These are phyloP conservation scores for Massospora cicadina DNA, from an alignment of 371 early-diverging fungal genomes.

Conservation along the genomic window DNA sequence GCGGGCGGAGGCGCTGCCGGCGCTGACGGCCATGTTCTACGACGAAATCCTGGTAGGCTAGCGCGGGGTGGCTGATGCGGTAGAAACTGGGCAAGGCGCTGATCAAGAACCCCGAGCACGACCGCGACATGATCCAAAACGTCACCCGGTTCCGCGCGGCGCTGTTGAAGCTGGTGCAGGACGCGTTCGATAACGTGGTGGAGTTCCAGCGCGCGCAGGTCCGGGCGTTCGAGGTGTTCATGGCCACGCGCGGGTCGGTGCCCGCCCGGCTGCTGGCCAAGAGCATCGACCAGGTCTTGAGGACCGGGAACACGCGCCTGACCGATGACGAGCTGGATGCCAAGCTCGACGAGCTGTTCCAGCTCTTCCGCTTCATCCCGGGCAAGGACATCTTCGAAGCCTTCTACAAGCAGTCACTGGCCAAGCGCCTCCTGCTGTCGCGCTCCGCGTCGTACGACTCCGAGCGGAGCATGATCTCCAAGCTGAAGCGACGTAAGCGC, in stretches of 20 bases:
- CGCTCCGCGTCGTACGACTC: conserved; percentile 58
- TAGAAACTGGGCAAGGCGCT: conserved; percentile 40
- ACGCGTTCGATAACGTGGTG: conserved; percentile 38
- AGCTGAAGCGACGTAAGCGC: conserved; percentile 46
- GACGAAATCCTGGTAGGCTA: background rate
- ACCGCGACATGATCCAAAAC: conserved; percentile 38
- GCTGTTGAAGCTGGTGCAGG: conserved; percentile 36
- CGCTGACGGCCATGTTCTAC: background rate
- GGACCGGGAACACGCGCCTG: conserved; percentile 24
- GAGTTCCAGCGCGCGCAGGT: conserved; percentile 45
- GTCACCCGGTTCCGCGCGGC: conserved; percentile 47
- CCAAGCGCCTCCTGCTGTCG: conserved; percentile 64
- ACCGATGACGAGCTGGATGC: conserved; percentile 44
- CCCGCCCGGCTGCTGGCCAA: conserved; percentile 82
- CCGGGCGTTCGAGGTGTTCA: conserved; percentile 70
- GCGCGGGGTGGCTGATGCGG: background rate
- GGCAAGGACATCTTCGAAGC: conserved; percentile 90
- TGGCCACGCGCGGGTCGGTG: conserved; percentile 64
- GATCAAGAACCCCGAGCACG: conserved; percentile 29
- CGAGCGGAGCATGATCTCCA: conserved; percentile 66
- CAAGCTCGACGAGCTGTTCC: conserved; percentile 45
- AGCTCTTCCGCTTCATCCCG: conserved; percentile 53
- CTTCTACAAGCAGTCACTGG: conserved; percentile 79
- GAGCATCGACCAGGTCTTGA: conserved; percentile 36
- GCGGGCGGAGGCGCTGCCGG: background rate